These are phyloP conservation scores for Apiospora rasikravindrae DNA, from an alignment of 2,329 filamentous ascomycete genomes.

Conservation along the genomic window DNA sequence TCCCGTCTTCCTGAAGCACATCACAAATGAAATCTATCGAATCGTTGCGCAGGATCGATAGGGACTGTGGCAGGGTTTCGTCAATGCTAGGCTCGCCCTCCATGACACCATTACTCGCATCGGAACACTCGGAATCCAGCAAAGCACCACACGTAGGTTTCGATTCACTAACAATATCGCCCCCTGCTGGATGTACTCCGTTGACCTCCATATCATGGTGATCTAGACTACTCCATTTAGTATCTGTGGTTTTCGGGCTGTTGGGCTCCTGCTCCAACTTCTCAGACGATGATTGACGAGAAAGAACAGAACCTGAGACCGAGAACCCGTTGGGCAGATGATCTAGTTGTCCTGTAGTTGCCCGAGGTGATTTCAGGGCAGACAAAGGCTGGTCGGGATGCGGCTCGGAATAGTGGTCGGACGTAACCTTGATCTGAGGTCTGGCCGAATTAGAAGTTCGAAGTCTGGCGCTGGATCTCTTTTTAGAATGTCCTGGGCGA, in stretches of 20 bases:
- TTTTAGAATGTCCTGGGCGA: constrained; percentile 25
- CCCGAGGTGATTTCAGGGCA: constrained; percentile 10
- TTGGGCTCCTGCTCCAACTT: background rate
- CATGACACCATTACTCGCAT: constrained; percentile 26
- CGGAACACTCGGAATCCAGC: constrained; percentile 21
- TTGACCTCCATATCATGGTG: background rate
- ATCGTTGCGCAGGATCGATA: constrained; percentile 59
- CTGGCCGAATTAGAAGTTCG: constrained; percentile 6
- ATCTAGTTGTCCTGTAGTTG: constrained; percentile 4
- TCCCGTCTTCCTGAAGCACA: constrained; percentile 61
- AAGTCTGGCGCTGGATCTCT: constrained; percentile 2
- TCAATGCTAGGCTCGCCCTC: constrained; percentile 34
- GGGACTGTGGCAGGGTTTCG: constrained; percentile 58
- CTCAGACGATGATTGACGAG: background rate
- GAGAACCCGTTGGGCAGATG: background rate
- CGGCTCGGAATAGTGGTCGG: constrained; percentile 8
- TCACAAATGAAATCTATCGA: constrained; percentile 66
- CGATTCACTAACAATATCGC: background rate
- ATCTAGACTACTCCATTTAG: no score
- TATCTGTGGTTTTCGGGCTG: background rate
- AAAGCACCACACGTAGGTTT: background rate
- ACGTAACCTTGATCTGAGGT: constrained; percentile 16
- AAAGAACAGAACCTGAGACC: background rate
- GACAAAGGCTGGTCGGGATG: constrained; percentile 18
- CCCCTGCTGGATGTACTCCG: background rate